Percentiles rank a stretch among this genome's conserved stretches.
Conservation (phyloP, 2,329 filamentous ascomycete species). For the Curvularia spicifera region DNA sequence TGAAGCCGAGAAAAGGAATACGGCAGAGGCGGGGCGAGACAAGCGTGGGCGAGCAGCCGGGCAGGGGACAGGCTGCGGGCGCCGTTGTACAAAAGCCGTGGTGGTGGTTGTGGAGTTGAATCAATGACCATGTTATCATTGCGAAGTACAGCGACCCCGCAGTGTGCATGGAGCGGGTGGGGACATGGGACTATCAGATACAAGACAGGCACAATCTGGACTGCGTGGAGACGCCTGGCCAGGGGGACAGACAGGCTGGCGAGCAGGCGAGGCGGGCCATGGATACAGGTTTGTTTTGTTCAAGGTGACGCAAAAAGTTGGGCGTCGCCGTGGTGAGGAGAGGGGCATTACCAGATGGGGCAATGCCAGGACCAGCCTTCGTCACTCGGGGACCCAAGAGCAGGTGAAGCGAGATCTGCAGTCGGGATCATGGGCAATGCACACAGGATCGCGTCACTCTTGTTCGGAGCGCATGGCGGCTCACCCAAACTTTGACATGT, state of each 20-base stretch:
- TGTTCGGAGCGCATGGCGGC: constrained; percentile 9
- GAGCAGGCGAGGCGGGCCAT: neutral
- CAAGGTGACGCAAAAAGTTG: constrained; percentile 20
- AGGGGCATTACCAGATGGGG: constrained; percentile 23
- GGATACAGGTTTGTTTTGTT: constrained; percentile 1
- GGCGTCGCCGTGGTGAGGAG: constrained; percentile 9
- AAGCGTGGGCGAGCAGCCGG: constrained; percentile 21
- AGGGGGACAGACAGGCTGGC: neutral
- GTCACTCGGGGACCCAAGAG: constrained; percentile 19
- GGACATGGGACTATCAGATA: constrained; percentile 14
- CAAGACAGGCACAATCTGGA: neutral
- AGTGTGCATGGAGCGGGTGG: constrained; percentile 9
- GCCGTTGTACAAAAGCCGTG: constrained; percentile 39
- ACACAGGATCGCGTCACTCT: constrained; percentile 14
- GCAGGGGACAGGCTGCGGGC: constrained; percentile 23
- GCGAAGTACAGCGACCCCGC: constrained; percentile 18
- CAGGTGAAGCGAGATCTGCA: constrained; percentile 28
- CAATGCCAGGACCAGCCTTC: constrained; percentile 15
- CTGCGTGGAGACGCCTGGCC: neutral
- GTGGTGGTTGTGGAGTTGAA: constrained; percentile 47
- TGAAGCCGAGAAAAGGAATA: constrained; percentile 50
- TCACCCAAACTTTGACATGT: constrained; percentile 17
- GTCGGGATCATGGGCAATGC: constrained; percentile 22
- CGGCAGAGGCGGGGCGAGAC: constrained; percentile 25
- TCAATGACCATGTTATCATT: constrained; percentile 15